phyloP scores from a whole-genome alignment of 2,329 filamentous ascomycete genomes.

The Trichoderma arundinaceum region DNA sequence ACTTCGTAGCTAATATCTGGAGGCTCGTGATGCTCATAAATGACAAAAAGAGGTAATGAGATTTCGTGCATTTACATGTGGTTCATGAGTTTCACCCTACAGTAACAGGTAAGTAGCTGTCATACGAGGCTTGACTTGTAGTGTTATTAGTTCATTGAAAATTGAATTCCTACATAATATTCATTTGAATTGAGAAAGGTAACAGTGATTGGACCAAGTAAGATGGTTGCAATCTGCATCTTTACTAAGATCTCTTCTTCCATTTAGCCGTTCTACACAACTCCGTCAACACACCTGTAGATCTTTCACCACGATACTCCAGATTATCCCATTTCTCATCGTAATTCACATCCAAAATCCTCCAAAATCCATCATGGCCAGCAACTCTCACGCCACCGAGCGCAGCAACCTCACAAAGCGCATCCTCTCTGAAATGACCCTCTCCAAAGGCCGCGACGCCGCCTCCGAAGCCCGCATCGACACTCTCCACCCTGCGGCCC shows the following conservation, averaged over 20 bases:
- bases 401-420: constrained; percentile 37
- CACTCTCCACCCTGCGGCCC: constrained; percentile 25
- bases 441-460: constrained; percentile 32
- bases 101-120: too few relatives aligned
- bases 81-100: neutral
- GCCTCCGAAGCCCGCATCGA: constrained; percentile 12
- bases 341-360: neutral
- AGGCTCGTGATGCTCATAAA: neutral
- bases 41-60: too few relatives aligned
- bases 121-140: too few relatives aligned
- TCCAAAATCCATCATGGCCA: constrained; percentile 6
- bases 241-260: too few relatives aligned
- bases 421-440: constrained; percentile 39
- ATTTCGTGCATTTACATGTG: too few relatives aligned
- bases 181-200: too few relatives aligned
- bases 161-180: too few relatives aligned
- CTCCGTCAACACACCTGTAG: too few relatives aligned
- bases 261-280: too few relatives aligned
- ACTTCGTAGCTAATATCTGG: neutral
- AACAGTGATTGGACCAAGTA: too few relatives aligned
- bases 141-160: too few relatives aligned
- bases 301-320: neutral
- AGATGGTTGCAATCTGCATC: too few relatives aligned
- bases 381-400: constrained; percentile 23
- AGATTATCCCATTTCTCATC: neutral